Evolutionary conservation across 129 eudicot genomes (phyloP).

Genomic region (Flaveria sonorensis): DNA sequence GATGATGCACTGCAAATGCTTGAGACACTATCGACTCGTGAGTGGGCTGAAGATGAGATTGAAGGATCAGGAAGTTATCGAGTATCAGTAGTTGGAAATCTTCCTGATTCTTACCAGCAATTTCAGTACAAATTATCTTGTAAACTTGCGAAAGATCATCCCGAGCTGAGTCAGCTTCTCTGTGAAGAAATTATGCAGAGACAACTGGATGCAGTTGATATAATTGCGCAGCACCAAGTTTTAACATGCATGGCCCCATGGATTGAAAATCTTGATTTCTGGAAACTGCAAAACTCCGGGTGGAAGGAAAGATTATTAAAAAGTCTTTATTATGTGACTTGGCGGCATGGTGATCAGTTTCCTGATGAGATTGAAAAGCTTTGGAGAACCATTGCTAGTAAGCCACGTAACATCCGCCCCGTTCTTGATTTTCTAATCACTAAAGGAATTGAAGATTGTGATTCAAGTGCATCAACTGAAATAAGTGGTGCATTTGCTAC

Average conservation of each 20-base stretch:
- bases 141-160: slow-evolving; percentile 92
- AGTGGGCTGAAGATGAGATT: slow-evolving; percentile 84
- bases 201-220: slow-evolving; percentile 56
- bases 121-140: slow-evolving; percentile 93
- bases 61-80: slow-evolving; percentile 73
- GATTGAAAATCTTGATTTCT: slow-evolving; percentile 55
- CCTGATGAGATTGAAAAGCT: slow-evolving; percentile 62
- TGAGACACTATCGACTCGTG: slow-evolving; percentile 87
- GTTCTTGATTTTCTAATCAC: slow-evolving; percentile 89
- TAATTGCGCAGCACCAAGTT: slow-evolving; percentile 61
- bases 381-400: slow-evolving; percentile 62
- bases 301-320: slow-evolving; percentile 69
- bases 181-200: slow-evolving; percentile 68
- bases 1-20: slow-evolving; percentile 98
- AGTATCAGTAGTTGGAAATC: slow-evolving; percentile 92
- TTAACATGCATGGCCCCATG: slow-evolving; percentile 61
- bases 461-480: slow-evolving; percentile 93
- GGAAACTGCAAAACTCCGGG: slow-evolving; percentile 52
- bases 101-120: slow-evolving; percentile 89
- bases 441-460: slow-evolving; percentile 95
- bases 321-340: slow-evolving; percentile 88
- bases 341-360: slow-evolving; percentile 94
- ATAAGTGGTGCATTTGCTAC: slow-evolving; percentile 95
- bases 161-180: slow-evolving; percentile 87
- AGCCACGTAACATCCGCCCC: slow-evolving; percentile 43